Base-by-base conservation (phyloP, 1,284 basidiomycete genomes). In the Malassezia sp. region DNA sequence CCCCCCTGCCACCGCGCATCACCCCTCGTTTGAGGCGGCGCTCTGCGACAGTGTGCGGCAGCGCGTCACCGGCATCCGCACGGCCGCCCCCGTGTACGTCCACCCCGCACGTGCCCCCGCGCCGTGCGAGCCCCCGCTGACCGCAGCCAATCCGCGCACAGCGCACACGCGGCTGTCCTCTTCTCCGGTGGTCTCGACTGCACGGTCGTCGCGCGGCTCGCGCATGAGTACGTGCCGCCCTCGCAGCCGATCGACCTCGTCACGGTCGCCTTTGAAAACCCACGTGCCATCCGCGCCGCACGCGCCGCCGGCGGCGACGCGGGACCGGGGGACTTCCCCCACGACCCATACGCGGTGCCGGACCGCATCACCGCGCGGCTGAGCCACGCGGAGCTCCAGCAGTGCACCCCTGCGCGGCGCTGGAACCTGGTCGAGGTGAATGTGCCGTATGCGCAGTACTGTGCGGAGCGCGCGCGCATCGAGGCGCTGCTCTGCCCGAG, bases 131-230 rank as follows among this genome's bases (percentile, higher is more conserved):
- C n/a, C 7, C 38, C 34, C 11, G 36, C 42, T 20, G 30, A 42
- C 40, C 52, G 53, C 20, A 26, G 37, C 4, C 50, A 56, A 17
- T 33, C 46, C 6, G 26, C 24, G 2, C 22, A 35, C n/a, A 30
- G 54, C 22, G 46, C 60, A 0, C 78, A 80, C 45, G 75, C 93
- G 0, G 88, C 84, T 3, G 75, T 97, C 6, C 76, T 99, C 4
- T 99, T 97, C 71, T 95, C 89, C 17, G 91, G 91, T 20, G 91
- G 91, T 0, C 84, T 99, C 26, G 91, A 99, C 66, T 96, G 83
- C 14, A 83, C 89, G 0, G 75, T 87, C 20, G 62, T 96, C 1
- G 81, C 89, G 0, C 81, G 79, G 54, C 73, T 96, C 0, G 82
- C 86, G 0, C 78, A 90, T 60, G 38, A 41, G 5, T 45, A 51